phyloP scores from a whole-genome alignment of 164 flowering plant species.

The Stephania cephalantha region DNA sequence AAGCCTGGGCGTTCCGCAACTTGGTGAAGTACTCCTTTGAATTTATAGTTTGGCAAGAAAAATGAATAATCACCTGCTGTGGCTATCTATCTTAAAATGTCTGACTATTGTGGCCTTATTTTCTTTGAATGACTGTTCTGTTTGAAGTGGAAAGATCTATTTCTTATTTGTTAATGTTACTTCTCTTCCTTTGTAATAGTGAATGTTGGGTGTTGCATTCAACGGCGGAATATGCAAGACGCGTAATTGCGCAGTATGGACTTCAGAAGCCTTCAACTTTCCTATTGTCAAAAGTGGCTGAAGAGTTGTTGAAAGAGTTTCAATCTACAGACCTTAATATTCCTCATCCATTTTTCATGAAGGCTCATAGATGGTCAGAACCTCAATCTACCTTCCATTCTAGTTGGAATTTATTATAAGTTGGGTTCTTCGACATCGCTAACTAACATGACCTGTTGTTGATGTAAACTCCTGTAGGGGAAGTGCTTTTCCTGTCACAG shows the following conservation, averaged over 20 bases:
- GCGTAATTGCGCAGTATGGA: constrained; percentile 51
- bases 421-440: background rate
- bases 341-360: constrained; percentile 60
- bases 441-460: background rate
- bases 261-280: constrained; percentile 53
- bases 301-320: constrained; percentile 59
- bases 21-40: constrained; percentile 27
- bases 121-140: too few species aligned
- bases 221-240: constrained; percentile 52
- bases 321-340: constrained; percentile 35
- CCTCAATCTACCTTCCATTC: background rate
- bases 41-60: background rate
- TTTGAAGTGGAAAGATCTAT: background rate
- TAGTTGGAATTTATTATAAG: background rate
- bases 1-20: constrained; percentile 66
- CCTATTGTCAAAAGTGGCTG: constrained; percentile 53
- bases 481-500: constrained; percentile 65
- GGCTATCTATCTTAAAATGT: background rate
- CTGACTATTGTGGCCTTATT: background rate
- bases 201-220: constrained; percentile 85
- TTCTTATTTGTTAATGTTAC: background rate
- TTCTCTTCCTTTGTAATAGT: constrained; percentile 25
- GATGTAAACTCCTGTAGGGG: constrained; percentile 41
- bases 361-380: constrained; percentile 69
- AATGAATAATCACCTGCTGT: background rate